Evolutionary conservation across 257 asterid genomes (phyloP).

Genomic region (Cinchona pubescens): DNA sequence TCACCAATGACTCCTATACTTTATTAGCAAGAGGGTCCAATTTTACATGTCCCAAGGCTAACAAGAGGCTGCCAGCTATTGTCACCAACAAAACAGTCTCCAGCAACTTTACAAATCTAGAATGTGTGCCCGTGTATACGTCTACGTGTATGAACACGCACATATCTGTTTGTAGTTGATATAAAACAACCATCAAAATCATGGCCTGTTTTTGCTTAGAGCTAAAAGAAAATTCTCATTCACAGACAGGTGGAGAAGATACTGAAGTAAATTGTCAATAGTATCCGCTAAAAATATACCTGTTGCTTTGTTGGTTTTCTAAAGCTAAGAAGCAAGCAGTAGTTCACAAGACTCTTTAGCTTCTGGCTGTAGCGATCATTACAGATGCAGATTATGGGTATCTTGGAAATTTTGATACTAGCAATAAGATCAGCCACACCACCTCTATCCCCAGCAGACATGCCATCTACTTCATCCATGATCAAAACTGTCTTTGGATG

Average conservation of each 20-base stretch:
- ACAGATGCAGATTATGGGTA: constrained; percentile 95
- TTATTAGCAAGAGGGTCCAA: background rate
- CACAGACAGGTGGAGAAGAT: background rate
- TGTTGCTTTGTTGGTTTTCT: constrained; percentile 98
- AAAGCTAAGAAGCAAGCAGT: constrained; percentile 80
- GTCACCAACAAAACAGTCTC: background rate
- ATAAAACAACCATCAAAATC: background rate
- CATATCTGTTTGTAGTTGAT: background rate
- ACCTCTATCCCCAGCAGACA: constrained; percentile 99
- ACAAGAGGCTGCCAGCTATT: background rate
- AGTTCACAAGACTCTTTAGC: constrained; percentile 90
- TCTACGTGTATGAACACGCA: background rate
- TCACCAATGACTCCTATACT: background rate
- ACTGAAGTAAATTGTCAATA: background rate
- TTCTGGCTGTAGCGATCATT: constrained; percentile 98
- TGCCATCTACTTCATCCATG: constrained; percentile 99
- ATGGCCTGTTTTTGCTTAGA: background rate
- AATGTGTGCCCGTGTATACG: background rate
- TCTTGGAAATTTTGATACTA: constrained; percentile 83
- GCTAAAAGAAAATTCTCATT: background rate
- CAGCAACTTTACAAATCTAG: constrained; percentile 5
- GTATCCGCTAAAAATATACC: constrained; percentile 49
- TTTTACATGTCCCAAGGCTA: background rate
- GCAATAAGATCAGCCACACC: constrained; percentile 98
- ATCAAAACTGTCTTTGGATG: constrained; percentile 77